A percentile compares a stretch with the other conserved stretches of the same genome.
phyloP scores from a whole-genome alignment of 1,284 basidiomycete species.

The Ustilago trichophora region DNA sequence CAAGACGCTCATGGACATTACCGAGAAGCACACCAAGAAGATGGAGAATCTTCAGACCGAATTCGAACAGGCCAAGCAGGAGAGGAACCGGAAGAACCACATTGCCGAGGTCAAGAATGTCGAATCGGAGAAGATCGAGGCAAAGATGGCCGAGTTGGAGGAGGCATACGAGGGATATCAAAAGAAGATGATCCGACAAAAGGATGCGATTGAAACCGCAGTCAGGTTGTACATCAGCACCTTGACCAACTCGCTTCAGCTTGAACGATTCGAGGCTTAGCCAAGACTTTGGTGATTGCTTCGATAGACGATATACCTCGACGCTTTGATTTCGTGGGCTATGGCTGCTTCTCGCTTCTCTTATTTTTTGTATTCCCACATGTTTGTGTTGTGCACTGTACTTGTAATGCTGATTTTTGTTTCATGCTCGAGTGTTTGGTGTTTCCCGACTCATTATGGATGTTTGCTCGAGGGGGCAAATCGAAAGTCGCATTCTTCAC shows the following conservation, averaged over 20 bases:
- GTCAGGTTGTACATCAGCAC: conserved; percentile 41
- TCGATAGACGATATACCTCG: conserved; percentile 14
- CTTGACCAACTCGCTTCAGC: conserved; percentile 33
- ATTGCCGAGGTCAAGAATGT: conserved; percentile 32
- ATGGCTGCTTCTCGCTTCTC: no score
- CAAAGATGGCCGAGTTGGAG: conserved; percentile 42
- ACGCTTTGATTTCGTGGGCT: no score
- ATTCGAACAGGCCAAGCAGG: conserved; percentile 41
- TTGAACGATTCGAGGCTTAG: conserved; percentile 34
- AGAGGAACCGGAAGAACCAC: conserved; percentile 27
- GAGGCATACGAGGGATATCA: conserved; percentile 37
- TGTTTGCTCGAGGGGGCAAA: no score
- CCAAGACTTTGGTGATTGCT: not conserved
- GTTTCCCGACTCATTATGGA: no score
- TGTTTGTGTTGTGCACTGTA: not conserved
- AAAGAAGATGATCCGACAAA: conserved; percentile 45
- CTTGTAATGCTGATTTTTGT: conserved; percentile 10
- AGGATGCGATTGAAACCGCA: conserved; percentile 43
- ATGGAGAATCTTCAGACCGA: conserved; percentile 43
- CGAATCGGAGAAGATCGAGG: conserved; percentile 47
- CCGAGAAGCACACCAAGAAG: conserved; percentile 41
- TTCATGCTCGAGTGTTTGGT: no score
- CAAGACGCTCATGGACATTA: conserved; percentile 45
- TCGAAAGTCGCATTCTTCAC: no score
- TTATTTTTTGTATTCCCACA: not conserved